A percentile compares a stretch with the other conserved stretches of the same genome.
Evolutionary conservation across 1,284 basidiomycete genomes (phyloP).

Genomic region (Coniferiporia weirii): DNA sequence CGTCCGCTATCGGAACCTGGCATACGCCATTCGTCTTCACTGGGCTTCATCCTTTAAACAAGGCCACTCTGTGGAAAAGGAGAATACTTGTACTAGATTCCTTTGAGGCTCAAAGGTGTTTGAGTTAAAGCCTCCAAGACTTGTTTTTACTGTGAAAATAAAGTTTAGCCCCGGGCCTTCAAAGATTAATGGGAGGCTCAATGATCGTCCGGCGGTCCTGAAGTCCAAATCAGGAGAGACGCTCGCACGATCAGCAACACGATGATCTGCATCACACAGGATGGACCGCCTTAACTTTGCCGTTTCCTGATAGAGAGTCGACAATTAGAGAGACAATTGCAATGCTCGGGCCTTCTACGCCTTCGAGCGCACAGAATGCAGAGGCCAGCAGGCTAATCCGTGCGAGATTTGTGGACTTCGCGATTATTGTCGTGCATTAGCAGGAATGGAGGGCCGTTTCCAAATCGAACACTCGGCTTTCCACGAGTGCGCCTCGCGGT

Average conservation of each 20-base stretch:
- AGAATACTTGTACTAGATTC: too few species aligned
- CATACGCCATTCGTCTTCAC: too few species aligned
- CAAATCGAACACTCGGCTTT: not conserved
- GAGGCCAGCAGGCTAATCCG: not conserved
- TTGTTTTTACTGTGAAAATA: too few species aligned
- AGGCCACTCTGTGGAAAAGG: too few species aligned
- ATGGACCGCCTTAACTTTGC: not conserved
- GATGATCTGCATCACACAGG: not conserved
- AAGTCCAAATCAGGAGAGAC: not conserved
- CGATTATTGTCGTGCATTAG: not conserved
- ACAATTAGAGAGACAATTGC: not conserved
- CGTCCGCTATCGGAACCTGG: too few species aligned
- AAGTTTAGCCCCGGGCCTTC: too few species aligned
- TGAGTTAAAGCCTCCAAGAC: too few species aligned
- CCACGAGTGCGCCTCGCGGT: not conserved
- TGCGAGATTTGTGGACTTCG: not conserved
- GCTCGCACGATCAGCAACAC: not conserved
- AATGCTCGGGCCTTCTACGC: not conserved
- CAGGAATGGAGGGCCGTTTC: not conserved
- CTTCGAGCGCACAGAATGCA: not conserved
- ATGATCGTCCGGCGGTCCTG: not conserved
- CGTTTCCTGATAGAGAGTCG: not conserved
- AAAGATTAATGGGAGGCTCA: not conserved
- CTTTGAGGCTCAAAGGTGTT: too few species aligned
- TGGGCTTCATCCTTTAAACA: too few species aligned